Percentiles rank a stretch among this genome's conserved stretches.
Conservation (phyloP, 192 early-diverging fungal genomes). For the Chytriomyces sp. region DNA sequence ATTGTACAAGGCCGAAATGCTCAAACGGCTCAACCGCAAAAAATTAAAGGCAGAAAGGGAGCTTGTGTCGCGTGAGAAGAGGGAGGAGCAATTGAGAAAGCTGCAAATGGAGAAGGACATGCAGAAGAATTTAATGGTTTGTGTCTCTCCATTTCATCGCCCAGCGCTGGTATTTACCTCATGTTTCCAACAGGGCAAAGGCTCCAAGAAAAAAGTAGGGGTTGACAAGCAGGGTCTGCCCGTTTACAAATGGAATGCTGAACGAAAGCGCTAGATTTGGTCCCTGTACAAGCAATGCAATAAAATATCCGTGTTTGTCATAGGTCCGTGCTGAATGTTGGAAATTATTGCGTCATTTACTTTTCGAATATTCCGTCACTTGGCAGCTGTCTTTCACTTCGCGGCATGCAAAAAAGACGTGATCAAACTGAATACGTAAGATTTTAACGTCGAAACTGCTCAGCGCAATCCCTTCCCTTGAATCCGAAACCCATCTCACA, state of each 20-base stretch:
- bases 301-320: no score
- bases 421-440: no score
- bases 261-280: conserved; percentile 60
- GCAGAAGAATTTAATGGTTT: conserved; percentile 76
- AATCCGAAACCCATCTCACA: no score
- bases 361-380: no score
- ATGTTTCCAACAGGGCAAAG: conserved; percentile 67
- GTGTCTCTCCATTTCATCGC: not conserved
- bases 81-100: conserved; percentile 76
- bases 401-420: no score
- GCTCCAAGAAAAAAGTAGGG: conserved; percentile 79
- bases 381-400: no score
- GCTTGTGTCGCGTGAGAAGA: conserved; percentile 71
- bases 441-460: no score
- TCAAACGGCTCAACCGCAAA: not conserved
- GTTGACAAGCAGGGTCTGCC: conserved; percentile 78
- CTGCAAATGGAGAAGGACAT: conserved; percentile 78
- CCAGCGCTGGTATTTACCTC: conserved; percentile 9
- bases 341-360: not conserved
- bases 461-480: no score
- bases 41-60: conserved; percentile 66
- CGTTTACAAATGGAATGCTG: conserved; percentile 92
- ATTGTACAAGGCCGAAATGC: not conserved
- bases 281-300: no score
- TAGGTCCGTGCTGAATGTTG: no score